Base-by-base conservation (phyloP, 108 stramenopile genomes). In the Conticribra guillardii region DNA sequence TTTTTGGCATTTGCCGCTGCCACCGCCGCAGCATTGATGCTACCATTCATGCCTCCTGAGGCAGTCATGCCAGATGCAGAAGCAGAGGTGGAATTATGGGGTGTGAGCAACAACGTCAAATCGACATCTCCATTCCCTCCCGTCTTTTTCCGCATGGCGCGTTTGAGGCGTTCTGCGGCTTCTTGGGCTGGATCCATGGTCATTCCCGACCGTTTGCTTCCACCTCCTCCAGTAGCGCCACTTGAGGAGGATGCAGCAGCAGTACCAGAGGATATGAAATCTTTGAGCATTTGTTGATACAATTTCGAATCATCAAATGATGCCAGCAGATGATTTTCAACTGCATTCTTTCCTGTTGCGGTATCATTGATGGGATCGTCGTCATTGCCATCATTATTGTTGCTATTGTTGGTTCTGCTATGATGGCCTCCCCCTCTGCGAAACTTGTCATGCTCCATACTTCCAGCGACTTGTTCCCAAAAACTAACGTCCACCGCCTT, bases 241-340 rank as follows among this genome's bases (percentile, higher is more conserved):
- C n/a, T n/a, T 47, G 58, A 44, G 31, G 54, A 5, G 55, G 73
- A 34, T 21, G 53, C 60, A n/a, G 60, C 54, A 24, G 33, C 41
- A 14, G 57, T 56, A 65, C 75, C 56, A 1, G 71, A 61, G 8
- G 79, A 74, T 15, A 88, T 56, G 77, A 92, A 92, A 55, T 93
- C 94, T 76, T 91, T 85, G 33, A 98, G 82, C 78, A 96, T 88
- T 8, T 91, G 95, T 63, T 96, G 95, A 80, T 98, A 98, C 23
- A 96, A 71, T 73, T 93, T 93, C 15, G 95, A 83, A 74, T 98
- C 97, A 54, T 98, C 96, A 50, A 93, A 89, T 50, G 82, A 74
- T 83, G 22, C 22, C 19, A 34, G 77, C 78, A 57, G 83, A 19
- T 4, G 32, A 45, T 26, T 60, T 56, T 23, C 23, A 33, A n/a